These are phyloP conservation scores for Penicillium sp. DNA, from an alignment of 2,329 filamentous ascomycete genomes.

Conservation along the genomic window DNA sequence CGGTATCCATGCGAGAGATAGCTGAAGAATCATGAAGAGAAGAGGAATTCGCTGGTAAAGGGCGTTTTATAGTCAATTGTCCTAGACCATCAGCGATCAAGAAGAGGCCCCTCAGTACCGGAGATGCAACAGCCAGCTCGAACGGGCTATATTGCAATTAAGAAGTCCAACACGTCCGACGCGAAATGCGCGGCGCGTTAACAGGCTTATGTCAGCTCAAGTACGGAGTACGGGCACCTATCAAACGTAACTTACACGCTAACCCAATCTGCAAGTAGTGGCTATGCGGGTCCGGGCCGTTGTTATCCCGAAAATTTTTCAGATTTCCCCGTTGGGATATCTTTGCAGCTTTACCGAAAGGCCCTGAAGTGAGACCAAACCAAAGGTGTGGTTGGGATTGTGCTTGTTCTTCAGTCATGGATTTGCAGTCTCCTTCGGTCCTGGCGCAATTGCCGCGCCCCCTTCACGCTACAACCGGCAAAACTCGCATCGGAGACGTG, in stretches of 20 bases:
- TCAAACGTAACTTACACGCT: conserved; percentile 4
- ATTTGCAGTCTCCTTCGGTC: conserved; percentile 46
- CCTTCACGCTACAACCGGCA: conserved; percentile 42
- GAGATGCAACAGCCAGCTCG: neutral
- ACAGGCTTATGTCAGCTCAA: conserved; percentile 22
- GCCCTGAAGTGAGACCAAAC: conserved; percentile 16
- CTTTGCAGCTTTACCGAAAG: conserved; percentile 20
- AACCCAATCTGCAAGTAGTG: conserved; percentile 13
- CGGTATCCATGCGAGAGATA: conserved; percentile 28
- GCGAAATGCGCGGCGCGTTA: conserved; percentile 25
- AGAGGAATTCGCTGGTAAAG: neutral
- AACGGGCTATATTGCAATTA: conserved; percentile 8
- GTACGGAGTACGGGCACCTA: neutral
- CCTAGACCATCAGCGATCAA: conserved; percentile 1
- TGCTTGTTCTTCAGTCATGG: conserved; percentile 35
- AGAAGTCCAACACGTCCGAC: conserved; percentile 19
- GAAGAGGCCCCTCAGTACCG: neutral
- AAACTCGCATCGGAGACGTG: conserved; percentile 49
- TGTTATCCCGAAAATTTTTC: conserved; percentile 42
- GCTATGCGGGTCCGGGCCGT: conserved; percentile 25
- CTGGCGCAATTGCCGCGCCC: conserved; percentile 50
- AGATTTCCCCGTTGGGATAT: conserved; percentile 26
- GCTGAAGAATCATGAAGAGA: conserved; percentile 23
- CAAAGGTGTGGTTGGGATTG: conserved; percentile 6
- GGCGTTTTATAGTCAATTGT: neutral